Evolutionary conservation across 1,139 yeast genomes (phyloP).

Genomic region (Ogataea hybrid): DNA sequence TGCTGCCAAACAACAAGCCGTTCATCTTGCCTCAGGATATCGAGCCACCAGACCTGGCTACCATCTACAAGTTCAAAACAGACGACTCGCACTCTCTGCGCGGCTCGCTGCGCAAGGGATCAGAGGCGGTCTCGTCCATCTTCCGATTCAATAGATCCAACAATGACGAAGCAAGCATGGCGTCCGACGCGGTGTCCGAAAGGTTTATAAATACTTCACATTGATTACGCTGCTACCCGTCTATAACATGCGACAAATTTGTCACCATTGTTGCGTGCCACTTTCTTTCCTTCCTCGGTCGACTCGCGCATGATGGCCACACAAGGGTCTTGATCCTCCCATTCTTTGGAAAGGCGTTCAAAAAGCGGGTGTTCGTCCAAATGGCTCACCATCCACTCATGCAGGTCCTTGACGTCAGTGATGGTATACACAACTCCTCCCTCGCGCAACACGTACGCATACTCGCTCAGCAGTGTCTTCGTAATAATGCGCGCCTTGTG

Average conservation of each 20-base stretch:
- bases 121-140: constrained; percentile 37
- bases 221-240: constrained; percentile 60
- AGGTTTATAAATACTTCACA: constrained; percentile 23
- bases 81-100: constrained; percentile 35
- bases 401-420: constrained; percentile 93
- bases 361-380: constrained; percentile 88
- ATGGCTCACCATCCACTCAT: constrained; percentile 95
- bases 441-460: constrained; percentile 84
- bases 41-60: constrained; percentile 44
- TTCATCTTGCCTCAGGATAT: constrained; percentile 30
- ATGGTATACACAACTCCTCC: constrained; percentile 92
- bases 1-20: constrained; percentile 17
- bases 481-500: constrained; percentile 97
- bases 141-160: constrained; percentile 28
- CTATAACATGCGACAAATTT: constrained; percentile 88
- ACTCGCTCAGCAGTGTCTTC: constrained; percentile 81
- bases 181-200: constrained; percentile 21
- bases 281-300: constrained; percentile 98
- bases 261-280: constrained; percentile 80
- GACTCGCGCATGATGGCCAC: constrained; percentile 84
- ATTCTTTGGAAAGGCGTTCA: constrained; percentile 71
- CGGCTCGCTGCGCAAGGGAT: constrained; percentile 39
- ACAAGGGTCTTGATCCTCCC: constrained; percentile 79
- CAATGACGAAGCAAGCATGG: constrained; percentile 18
- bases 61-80: constrained; percentile 35